Evolutionary conservation across 176 grass and related monocot genomes (phyloP).

Genomic region (barley (Hordeum vulgare)): DNA sequence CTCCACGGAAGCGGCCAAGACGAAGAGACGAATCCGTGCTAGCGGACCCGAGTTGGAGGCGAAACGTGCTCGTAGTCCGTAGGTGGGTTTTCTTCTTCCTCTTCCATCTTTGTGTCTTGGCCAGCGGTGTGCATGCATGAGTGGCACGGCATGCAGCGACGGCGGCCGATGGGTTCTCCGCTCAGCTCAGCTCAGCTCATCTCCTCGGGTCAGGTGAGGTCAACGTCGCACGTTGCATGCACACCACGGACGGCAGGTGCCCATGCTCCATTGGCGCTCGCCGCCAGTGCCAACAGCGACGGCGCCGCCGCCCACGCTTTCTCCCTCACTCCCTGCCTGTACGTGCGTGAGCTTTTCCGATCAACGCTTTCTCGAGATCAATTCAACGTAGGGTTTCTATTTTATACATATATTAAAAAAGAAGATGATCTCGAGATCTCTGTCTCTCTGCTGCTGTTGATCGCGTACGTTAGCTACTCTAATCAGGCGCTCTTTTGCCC

Average conservation of each 20-base stretch:
- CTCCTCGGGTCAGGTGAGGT: background rate
- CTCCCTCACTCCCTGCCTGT: background rate
- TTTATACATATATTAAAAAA: background rate
- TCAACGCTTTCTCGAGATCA: background rate
- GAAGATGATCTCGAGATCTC: background rate
- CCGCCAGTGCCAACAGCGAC: background rate
- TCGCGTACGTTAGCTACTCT: background rate
- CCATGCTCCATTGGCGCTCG: conserved; percentile 7
- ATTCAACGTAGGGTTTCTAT: background rate
- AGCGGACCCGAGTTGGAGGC: too few species aligned
- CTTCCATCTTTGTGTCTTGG: background rate
- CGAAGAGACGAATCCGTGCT: background rate
- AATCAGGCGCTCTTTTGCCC: background rate
- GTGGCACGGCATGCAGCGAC: background rate
- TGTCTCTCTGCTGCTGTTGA: background rate
- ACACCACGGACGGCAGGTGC: conserved; percentile 14
- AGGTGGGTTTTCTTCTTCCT: background rate
- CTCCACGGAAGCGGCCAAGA: background rate
- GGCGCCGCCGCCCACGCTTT: conserved; percentile 40
- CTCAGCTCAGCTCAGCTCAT: background rate
- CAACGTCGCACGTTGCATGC: conserved; percentile 5
- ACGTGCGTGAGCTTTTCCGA: background rate
- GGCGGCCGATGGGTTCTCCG: background rate
- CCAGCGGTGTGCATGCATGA: background rate
- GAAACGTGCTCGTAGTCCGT: background rate